A percentile compares a stretch with the other conserved stretches of the same genome.
Evolutionary conservation across 768 basidiomycete species (phyloP).

Genomic region (Fistulinella prunicolor): DNA sequence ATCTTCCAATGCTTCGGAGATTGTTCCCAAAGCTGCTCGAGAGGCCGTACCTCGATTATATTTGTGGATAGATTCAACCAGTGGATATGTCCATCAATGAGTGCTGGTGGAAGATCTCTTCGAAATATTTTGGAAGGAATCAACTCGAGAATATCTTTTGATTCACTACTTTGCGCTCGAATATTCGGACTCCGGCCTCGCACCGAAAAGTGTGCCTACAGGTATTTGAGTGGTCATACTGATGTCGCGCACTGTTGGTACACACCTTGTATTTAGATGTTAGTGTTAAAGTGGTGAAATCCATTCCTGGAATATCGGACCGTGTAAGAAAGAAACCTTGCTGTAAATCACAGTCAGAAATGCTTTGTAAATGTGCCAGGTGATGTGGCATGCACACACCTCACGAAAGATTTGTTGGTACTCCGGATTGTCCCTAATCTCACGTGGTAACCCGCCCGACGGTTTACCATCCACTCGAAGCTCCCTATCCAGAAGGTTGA

Average conservation of each 20-base stretch:
- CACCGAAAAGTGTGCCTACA: conserved; percentile 21
- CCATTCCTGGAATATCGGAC: background rate
- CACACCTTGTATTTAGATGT: background rate
- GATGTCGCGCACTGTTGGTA: background rate
- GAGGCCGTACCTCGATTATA: conserved; percentile 25
- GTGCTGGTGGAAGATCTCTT: conserved; percentile 19
- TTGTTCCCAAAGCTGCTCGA: conserved; percentile 14
- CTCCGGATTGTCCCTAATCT: conserved; percentile 30
- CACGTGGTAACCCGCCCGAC: conserved; percentile 36
- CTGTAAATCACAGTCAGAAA: background rate
- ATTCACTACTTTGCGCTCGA: conserved; percentile 1
- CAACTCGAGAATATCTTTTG: conserved; percentile 9
- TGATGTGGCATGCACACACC: conserved; percentile 21
- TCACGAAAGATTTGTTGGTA: conserved; percentile 38
- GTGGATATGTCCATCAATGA: conserved; percentile 21
- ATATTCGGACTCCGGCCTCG: conserved; percentile 6
- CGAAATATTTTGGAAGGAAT: conserved; percentile 18
- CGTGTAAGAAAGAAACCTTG: background rate
- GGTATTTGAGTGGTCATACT: background rate
- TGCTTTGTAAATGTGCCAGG: background rate
- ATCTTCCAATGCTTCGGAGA: conserved; percentile 24
- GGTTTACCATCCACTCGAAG: conserved; percentile 43
- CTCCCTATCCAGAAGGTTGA: conserved; percentile 40
- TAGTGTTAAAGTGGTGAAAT: background rate
- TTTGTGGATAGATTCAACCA: conserved; percentile 25